A percentile compares a stretch with the other conserved stretches of the same genome.
Evolutionary conservation across 768 basidiomycete species (phyloP).

Genomic region (Suillus americanus): DNA sequence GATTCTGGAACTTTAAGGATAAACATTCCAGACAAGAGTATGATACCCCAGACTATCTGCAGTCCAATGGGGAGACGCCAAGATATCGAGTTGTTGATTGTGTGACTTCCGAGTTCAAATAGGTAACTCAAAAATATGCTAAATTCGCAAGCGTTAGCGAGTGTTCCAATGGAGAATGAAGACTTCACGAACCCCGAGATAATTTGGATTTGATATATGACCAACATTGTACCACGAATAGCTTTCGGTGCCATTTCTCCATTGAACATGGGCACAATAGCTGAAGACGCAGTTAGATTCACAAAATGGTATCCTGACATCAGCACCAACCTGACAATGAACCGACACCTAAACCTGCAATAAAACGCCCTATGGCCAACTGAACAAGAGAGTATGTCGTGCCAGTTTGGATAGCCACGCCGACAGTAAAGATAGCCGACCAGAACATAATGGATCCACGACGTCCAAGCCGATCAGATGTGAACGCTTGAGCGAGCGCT

Average conservation of each 20-base stretch:
- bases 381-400: constrained; percentile 60
- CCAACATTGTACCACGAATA: constrained; percentile 69
- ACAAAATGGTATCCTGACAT: neutral
- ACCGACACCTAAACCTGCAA: constrained; percentile 78
- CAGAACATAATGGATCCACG: constrained; percentile 75
- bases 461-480: constrained; percentile 70
- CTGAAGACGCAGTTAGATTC: constrained; percentile 23
- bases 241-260: constrained; percentile 78
- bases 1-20: constrained; percentile 82
- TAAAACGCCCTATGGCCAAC: constrained; percentile 69
- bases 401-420: constrained; percentile 69
- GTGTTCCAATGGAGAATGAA: neutral
- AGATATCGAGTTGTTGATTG: constrained; percentile 54
- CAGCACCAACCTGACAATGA: constrained; percentile 58
- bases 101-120: constrained; percentile 66
- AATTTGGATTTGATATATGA: constrained; percentile 77
- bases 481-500: constrained; percentile 70
- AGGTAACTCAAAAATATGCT: constrained; percentile 76
- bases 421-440: constrained; percentile 70
- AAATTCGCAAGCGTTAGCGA: neutral
- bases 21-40: constrained; percentile 67
- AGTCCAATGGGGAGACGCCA: constrained; percentile 76
- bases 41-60: constrained; percentile 68
- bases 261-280: constrained; percentile 68
- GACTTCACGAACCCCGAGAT: constrained; percentile 54